Conservation (phyloP, 345 rosid species). For the Streptanthus diversifolius region DNA sequence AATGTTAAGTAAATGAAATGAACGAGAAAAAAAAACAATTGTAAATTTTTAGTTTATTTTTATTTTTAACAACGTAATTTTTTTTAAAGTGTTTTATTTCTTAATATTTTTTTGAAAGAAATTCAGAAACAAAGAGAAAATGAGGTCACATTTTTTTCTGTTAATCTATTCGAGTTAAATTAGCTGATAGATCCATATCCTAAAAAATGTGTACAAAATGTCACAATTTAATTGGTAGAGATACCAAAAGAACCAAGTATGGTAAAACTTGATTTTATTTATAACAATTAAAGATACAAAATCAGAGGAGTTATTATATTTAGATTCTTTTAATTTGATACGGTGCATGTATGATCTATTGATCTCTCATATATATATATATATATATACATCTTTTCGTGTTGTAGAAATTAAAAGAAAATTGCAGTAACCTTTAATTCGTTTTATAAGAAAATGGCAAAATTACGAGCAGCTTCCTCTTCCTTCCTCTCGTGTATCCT, state of each 20-base stretch:
- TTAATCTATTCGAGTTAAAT: background rate
- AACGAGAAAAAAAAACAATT: too few species aligned
- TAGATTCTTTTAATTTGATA: constrained; percentile 10
- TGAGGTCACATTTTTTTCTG: too few species aligned
- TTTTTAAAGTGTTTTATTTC: too few species aligned
- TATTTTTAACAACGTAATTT: too few species aligned
- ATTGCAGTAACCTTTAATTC: background rate
- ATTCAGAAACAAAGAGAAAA: background rate
- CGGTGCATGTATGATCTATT: constrained; percentile 6
- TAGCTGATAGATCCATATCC: background rate
- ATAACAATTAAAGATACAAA: background rate
- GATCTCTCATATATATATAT: constrained; percentile 1
- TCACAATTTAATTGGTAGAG: background rate
- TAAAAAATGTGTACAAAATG: background rate
- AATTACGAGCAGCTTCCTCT: constrained; percentile 10
- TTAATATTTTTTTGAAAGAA: background rate
- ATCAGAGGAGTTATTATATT: constrained; percentile 1
- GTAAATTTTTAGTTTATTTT: too few species aligned
- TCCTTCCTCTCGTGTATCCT: constrained; percentile 4
- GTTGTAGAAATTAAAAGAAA: background rate
- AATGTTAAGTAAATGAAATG: too few species aligned
- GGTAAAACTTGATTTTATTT: background rate
- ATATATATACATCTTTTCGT: background rate
- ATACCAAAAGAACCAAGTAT: background rate
- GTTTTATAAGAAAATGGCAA: background rate